Conservation (phyloP, 345 rosid genomes). For the Brassica rapa region DNA sequence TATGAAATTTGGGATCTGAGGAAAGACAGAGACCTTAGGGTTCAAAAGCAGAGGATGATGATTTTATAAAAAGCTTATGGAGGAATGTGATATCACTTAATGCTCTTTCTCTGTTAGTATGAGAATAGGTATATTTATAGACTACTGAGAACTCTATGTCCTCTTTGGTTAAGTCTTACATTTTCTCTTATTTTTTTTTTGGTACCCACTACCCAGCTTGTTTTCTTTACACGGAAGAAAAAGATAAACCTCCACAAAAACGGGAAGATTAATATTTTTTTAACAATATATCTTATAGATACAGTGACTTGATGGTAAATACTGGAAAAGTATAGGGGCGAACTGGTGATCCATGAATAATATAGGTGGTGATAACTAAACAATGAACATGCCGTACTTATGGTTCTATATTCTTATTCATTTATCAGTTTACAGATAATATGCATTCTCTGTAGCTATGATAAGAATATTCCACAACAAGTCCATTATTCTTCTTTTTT, state of each 20-base stretch:
- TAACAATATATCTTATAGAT: background rate
- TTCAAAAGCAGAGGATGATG: slow-evolving; percentile 22
- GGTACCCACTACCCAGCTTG: background rate
- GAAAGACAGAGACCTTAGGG: slow-evolving; percentile 5
- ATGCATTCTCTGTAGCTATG: background rate
- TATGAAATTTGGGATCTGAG: background rate
- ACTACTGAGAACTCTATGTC: background rate
- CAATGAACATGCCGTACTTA: background rate
- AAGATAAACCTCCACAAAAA: slow-evolving; percentile 30
- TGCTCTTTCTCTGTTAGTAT: slow-evolving; percentile 12
- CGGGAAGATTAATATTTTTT: slow-evolving; percentile 21
- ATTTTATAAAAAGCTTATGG: background rate
- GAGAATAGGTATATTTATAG: slow-evolving; percentile 28
- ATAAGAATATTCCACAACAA: background rate
- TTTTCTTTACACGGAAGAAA: background rate
- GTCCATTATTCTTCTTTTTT: background rate
- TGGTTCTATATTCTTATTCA: background rate
- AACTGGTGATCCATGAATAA: background rate
- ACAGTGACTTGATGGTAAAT: background rate
- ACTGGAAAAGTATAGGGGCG: background rate
- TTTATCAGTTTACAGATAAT: background rate
- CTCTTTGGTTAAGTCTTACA: background rate
- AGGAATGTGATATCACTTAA: slow-evolving; percentile 30
- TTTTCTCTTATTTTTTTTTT: background rate
- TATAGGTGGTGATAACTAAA: background rate